Percentiles rank a stretch among this genome's conserved stretches.
Evolutionary conservation across 306 rosid species (phyloP).

Genomic region (Vigna mungo): DNA sequence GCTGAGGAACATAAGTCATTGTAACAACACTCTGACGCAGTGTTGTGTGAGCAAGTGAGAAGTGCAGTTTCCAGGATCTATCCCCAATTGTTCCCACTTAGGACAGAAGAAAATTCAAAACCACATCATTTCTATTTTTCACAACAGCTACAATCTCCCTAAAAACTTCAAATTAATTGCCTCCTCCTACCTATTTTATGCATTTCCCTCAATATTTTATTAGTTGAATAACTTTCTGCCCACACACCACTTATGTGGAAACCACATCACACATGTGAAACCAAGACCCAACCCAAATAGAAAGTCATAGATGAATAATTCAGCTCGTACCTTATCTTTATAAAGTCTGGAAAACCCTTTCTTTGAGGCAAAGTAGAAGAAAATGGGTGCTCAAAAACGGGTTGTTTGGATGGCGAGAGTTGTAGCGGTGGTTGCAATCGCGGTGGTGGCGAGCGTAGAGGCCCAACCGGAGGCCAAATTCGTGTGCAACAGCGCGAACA

Average conservation of each 20-base stretch:
- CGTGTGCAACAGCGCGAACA: constrained; percentile 50
- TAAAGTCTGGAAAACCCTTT: not conserved
- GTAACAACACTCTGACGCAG: too few species aligned
- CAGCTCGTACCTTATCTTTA: not conserved
- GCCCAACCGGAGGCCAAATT: constrained; percentile 48
- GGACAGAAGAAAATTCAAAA: too few species aligned
- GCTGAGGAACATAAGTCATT: not conserved
- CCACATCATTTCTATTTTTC: too few species aligned
- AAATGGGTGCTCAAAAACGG: not conserved
- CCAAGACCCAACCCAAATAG: not conserved
- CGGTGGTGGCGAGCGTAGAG: constrained; percentile 20
- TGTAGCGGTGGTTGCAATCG: constrained; percentile 4
- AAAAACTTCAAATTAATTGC: too few species aligned
- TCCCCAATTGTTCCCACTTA: not conserved
- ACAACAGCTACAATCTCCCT: too few species aligned
- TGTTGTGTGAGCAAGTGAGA: too few species aligned
- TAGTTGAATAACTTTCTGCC: not conserved
- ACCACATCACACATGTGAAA: not conserved
- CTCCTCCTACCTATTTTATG: too few species aligned
- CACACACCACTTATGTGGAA: not conserved
- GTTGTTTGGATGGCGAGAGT: not conserved
- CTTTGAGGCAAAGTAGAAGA: too few species aligned
- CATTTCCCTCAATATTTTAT: too few species aligned
- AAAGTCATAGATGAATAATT: not conserved
- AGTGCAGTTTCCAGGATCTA: not conserved